These are phyloP conservation scores for Ambrosiella cleistominuta DNA, from an alignment of 2,329 filamentous ascomycete genomes.

Conservation along the genomic window DNA sequence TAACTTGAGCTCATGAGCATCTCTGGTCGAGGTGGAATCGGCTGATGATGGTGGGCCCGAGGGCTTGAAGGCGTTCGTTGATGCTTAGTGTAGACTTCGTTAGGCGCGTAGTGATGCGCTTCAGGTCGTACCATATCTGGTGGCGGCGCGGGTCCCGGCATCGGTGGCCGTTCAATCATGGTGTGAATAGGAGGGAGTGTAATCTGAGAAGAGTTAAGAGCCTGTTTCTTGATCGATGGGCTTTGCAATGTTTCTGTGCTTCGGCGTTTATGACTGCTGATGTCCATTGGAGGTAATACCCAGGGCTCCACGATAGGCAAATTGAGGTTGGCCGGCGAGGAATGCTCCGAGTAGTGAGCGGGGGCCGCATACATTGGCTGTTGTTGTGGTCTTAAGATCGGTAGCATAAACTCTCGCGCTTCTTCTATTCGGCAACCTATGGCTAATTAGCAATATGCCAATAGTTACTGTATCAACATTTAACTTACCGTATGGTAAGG, in stretches of 20 bases:
- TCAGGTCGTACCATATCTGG: not conserved
- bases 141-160: not conserved
- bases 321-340: not conserved
- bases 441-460: not conserved
- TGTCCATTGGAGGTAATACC: not conserved
- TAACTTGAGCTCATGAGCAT: not conserved
- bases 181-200: not conserved
- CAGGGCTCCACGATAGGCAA: not conserved
- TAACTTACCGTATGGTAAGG: not conserved
- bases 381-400: not conserved
- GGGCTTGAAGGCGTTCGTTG: not conserved
- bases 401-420: not conserved
- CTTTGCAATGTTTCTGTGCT: not conserved
- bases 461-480: not conserved
- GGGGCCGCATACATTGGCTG: not conserved
- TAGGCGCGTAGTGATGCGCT: no score
- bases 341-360: not conserved
- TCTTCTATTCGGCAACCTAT: not conserved
- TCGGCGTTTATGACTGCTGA: not conserved
- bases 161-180: not conserved
- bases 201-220: not conserved
- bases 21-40: no score
- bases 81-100: not conserved
- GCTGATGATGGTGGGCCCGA: not conserved
- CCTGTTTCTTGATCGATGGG: slow-evolving; percentile 1